Percentiles rank a stretch among this genome's conserved stretches.
Evolutionary conservation across 129 eudicot species (phyloP).

Genomic region (Mikania micrantha): DNA sequence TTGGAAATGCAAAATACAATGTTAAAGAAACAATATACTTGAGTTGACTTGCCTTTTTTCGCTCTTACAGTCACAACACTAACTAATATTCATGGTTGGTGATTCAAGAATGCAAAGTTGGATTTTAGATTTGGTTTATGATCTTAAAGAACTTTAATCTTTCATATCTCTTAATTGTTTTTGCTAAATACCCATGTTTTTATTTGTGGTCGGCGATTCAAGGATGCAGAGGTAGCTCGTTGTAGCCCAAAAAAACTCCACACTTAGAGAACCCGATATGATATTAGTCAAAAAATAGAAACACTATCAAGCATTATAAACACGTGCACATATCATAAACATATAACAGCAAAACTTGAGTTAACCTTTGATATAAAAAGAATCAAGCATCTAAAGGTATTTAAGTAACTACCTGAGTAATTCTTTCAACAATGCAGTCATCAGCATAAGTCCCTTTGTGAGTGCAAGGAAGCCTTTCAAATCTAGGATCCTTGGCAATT

Average conservation of each 20-base stretch:
- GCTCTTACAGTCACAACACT: background rate
- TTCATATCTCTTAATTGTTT: background rate
- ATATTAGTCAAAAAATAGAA: background rate
- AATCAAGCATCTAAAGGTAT: background rate
- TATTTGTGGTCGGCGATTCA: background rate
- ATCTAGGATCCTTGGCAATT: slow-evolving; percentile 97
- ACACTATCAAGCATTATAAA: background rate
- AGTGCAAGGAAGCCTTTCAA: slow-evolving; percentile 94
- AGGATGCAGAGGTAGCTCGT: background rate
- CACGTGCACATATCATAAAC: background rate
- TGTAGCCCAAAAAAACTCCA: background rate
- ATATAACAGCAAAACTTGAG: background rate
- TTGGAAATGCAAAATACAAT: too few species aligned
- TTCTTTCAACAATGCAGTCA: slow-evolving; percentile 93
- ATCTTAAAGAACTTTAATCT: background rate
- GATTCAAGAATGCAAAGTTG: too few species aligned
- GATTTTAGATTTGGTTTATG: background rate
- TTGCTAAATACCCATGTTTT: background rate
- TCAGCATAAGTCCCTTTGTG: slow-evolving; percentile 99
- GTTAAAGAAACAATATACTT: background rate
- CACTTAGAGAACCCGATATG: background rate
- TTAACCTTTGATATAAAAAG: background rate
- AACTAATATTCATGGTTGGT: background rate
- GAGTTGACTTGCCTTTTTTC: background rate
- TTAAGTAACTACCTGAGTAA: slow-evolving; percentile 60